phyloP scores from a whole-genome alignment of 2,329 filamentous ascomycete genomes.

The Beauveria brongniartii region DNA sequence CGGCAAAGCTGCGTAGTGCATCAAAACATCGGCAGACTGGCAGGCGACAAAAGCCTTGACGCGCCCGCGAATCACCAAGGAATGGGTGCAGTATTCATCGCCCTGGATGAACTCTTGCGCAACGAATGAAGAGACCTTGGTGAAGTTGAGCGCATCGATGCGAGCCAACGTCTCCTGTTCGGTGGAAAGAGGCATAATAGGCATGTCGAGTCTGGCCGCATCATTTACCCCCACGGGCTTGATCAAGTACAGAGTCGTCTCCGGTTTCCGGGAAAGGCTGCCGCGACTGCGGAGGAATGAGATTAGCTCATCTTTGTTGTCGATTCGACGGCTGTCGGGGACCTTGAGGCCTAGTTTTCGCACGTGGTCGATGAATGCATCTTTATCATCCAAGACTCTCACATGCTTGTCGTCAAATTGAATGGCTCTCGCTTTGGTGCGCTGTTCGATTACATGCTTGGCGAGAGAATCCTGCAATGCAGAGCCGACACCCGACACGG shows the following conservation, averaged over 20 bases:
- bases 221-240: slow-evolving; percentile 60
- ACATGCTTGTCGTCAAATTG: slow-evolving; percentile 54
- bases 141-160: slow-evolving; percentile 36
- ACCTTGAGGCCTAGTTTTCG: slow-evolving; percentile 43
- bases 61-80: slow-evolving; percentile 55
- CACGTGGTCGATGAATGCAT: slow-evolving; percentile 54
- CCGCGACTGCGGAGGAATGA: slow-evolving; percentile 36
- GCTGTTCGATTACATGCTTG: slow-evolving; percentile 50
- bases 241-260: slow-evolving; percentile 48
- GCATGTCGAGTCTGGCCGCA: slow-evolving; percentile 51
- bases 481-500: slow-evolving; percentile 60
- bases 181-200: slow-evolving; percentile 50
- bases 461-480: slow-evolving; percentile 60
- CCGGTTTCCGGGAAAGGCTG: slow-evolving; percentile 17
- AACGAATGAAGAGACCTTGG: slow-evolving; percentile 45
- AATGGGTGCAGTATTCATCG: slow-evolving; percentile 63
- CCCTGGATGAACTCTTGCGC: slow-evolving; percentile 58
- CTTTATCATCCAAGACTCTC: slow-evolving; percentile 53
- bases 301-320: slow-evolving; percentile 43
- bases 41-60: slow-evolving; percentile 62
- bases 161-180: slow-evolving; percentile 46
- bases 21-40: slow-evolving; percentile 51
- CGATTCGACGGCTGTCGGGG: slow-evolving; percentile 45
- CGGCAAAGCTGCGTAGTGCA: slow-evolving; percentile 58
- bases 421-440: slow-evolving; percentile 52